Percentiles rank a stretch among this genome's conserved stretches.
Conservation (phyloP, 305 asterid genomes). For the Fraxinus baroniana region DNA sequence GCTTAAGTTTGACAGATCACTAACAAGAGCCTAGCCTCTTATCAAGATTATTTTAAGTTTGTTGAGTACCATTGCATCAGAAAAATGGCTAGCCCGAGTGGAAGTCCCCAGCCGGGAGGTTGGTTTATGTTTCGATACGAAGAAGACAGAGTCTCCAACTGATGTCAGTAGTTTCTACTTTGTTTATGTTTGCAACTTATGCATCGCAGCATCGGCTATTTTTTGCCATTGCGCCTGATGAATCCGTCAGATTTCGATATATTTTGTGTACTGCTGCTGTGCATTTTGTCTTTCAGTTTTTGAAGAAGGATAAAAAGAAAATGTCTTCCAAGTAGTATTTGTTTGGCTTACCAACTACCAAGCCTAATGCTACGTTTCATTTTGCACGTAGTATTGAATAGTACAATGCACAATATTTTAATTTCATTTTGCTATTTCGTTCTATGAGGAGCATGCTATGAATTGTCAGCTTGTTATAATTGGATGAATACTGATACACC, state of each 20-base stretch:
- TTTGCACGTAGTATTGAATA: background rate
- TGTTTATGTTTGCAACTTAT: conserved; percentile 38
- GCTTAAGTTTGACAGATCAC: background rate
- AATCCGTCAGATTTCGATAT: conserved; percentile 26
- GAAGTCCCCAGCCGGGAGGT: background rate
- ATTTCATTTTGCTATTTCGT: background rate
- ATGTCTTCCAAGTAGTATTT: background rate
- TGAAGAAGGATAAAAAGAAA: conserved; percentile 20
- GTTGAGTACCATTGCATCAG: background rate
- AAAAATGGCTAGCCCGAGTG: background rate
- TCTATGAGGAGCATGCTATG: background rate
- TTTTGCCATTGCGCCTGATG: conserved; percentile 33
- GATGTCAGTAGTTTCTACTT: conserved; percentile 23
- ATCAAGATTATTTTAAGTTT: background rate
- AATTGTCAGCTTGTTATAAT: background rate
- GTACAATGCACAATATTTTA: background rate
- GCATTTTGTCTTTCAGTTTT: conserved; percentile 28
- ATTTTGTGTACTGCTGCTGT: conserved; percentile 24
- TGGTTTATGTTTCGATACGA: background rate
- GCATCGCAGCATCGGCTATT: conserved; percentile 14
- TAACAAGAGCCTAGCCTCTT: background rate
- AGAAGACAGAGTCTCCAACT: conserved; percentile 1
- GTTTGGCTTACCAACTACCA: background rate
- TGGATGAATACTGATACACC: background rate
- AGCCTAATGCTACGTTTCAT: background rate